These are phyloP conservation scores for Neurospora hispaniola DNA, from an alignment of 495 filamentous ascomycete genomes.

Conservation along the genomic window DNA sequence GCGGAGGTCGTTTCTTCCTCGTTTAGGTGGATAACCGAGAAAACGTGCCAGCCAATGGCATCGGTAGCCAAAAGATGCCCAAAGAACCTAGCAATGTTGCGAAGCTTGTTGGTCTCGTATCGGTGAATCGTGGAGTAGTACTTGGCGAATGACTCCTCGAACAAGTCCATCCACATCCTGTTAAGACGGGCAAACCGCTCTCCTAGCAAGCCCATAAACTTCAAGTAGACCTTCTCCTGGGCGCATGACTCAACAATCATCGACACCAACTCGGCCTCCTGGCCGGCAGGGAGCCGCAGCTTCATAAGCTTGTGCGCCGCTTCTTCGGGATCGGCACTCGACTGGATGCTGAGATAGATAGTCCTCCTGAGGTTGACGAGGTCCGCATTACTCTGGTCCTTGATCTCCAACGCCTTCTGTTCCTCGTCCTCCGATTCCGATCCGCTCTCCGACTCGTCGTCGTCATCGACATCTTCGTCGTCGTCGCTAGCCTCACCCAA, in stretches of 20 bases:
- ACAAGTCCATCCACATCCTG: conserved; percentile 83
- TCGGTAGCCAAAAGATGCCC: conserved; percentile 81
- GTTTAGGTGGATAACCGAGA: conserved; percentile 77
- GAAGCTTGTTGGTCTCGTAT: conserved; percentile 84
- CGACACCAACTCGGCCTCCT: conserved; percentile 80
- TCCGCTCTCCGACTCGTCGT: conserved; percentile 62
- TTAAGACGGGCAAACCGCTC: conserved; percentile 95
- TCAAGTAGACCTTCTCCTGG: conserved; percentile 90
- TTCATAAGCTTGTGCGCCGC: conserved; percentile 92
- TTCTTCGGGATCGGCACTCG: conserved; percentile 88
- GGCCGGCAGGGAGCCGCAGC: conserved; percentile 73
- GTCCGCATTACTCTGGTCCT: conserved; percentile 93
- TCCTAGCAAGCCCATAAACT: conserved; percentile 90
- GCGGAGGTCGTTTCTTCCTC: conserved; percentile 95
- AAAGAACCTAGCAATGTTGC: conserved; percentile 92
- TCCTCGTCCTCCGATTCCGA: conserved; percentile 70
- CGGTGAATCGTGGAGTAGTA: conserved; percentile 98
- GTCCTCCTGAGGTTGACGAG: conserved; percentile 86
- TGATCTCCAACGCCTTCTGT: conserved; percentile 73
- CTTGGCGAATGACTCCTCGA: conserved; percentile 76
- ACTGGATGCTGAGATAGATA: conserved; percentile 97
- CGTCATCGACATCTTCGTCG: conserved; percentile 59
- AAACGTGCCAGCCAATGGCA: conserved; percentile 82
- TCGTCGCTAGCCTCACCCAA: conserved; percentile 81
- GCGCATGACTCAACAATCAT: conserved; percentile 97